Percentiles rank a stretch among this genome's conserved stretches.
These are phyloP conservation scores for Ceratocystis smalleyi DNA, from an alignment of 2,329 filamentous ascomycete genomes.

Conservation along the genomic window DNA sequence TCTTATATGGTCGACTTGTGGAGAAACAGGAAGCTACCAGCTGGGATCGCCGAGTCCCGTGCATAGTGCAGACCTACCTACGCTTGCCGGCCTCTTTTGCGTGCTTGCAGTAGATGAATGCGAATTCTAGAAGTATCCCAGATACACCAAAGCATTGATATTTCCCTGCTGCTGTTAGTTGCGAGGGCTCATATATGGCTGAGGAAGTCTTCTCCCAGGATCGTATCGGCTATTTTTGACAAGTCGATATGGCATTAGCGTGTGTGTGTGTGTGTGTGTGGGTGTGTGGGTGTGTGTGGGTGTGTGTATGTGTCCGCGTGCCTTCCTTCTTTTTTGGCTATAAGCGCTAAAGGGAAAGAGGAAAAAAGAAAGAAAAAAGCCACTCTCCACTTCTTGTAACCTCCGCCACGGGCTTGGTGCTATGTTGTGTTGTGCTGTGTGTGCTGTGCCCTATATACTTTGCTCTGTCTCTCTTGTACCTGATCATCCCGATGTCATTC, in stretches of 20 bases:
- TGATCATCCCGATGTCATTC: conserved; percentile 3
- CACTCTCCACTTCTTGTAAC: neutral
- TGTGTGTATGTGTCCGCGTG: neutral
- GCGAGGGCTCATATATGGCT: no score
- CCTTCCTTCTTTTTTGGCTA: neutral
- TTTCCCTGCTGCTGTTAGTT: no score
- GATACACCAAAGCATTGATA: no score
- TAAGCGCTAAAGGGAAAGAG: neutral
- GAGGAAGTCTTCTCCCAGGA: neutral
- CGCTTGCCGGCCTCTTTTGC: neutral
- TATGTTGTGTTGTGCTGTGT: neutral
- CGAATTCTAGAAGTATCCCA: no score
- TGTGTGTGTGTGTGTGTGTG: neutral
- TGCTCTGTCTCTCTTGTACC: neutral
- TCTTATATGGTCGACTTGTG: neutral
- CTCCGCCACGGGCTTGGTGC: neutral
- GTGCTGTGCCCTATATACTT: neutral
- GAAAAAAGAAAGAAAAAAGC: neutral
- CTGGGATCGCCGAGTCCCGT: neutral
- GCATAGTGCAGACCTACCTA: neutral
- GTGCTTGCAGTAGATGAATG: neutral
- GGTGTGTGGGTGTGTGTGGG: neutral
- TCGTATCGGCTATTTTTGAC: neutral
- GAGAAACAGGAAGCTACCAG: neutral
- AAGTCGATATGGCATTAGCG: neutral